phyloP scores from a whole-genome alignment of 2,329 filamentous ascomycete genomes.

The Talaromyces sp. region DNA sequence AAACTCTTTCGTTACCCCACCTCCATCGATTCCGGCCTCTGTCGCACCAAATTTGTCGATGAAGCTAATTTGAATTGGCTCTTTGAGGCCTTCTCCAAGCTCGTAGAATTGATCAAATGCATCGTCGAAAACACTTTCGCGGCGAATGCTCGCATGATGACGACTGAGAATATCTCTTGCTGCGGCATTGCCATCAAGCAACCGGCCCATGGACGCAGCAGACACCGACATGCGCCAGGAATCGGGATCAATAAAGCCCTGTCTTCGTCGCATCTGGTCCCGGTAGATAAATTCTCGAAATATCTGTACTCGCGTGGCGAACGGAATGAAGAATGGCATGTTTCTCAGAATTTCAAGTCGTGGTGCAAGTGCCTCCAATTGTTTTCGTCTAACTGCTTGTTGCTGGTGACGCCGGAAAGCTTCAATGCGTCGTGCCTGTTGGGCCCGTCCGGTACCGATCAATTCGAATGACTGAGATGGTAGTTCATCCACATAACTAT shows the following conservation, averaged over 20 bases:
- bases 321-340: slow-evolving; percentile 96
- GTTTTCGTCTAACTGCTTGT: slow-evolving; percentile 64
- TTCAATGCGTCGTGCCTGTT: slow-evolving; percentile 62
- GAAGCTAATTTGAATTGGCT: slow-evolving; percentile 95
- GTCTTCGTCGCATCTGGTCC: slow-evolving; percentile 70
- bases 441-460: slow-evolving; percentile 59
- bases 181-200: slow-evolving; percentile 38
- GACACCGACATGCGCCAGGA: slow-evolving; percentile 65
- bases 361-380: slow-evolving; percentile 75
- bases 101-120: slow-evolving; percentile 79
- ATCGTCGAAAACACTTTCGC: slow-evolving; percentile 78
- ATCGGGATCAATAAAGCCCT: slow-evolving; percentile 68
- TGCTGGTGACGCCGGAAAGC: slow-evolving; percentile 62
- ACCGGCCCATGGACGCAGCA: slow-evolving; percentile 39
- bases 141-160: slow-evolving; percentile 75
- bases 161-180: slow-evolving; percentile 46
- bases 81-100: slow-evolving; percentile 79
- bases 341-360: slow-evolving; percentile 88
- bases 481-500: slow-evolving; percentile 41
- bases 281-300: slow-evolving; percentile 88
- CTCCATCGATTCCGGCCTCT: slow-evolving; percentile 94
- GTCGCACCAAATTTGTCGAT: slow-evolving; percentile 81
- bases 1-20: slow-evolving; percentile 96
- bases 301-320: slow-evolving; percentile 83
- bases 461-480: slow-evolving; percentile 36